A percentile compares a stretch with the other conserved stretches of the same genome.
phyloP scores from a whole-genome alignment of 2,329 filamentous ascomycete genomes.

The Zasmidium cellare region DNA sequence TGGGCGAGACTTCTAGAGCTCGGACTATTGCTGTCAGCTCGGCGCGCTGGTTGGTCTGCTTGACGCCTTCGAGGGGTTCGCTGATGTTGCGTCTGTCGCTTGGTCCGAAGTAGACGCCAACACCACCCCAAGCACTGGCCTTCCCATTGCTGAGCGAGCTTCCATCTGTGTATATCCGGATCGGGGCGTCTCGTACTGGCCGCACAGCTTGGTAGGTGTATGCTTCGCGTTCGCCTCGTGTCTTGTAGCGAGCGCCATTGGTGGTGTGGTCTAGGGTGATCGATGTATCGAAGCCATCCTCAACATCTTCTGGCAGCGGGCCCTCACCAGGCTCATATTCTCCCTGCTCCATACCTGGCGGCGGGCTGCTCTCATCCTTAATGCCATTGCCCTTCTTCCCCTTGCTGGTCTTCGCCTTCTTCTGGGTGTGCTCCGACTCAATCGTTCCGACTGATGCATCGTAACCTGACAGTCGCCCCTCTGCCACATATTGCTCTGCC shows the following conservation, averaged over 20 bases:
- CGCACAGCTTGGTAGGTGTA: slow-evolving; percentile 49
- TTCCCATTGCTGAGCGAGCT: slow-evolving; percentile 61
- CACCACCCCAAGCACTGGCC: slow-evolving; percentile 56
- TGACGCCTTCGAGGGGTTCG: slow-evolving; percentile 69
- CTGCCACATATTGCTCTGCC: slow-evolving; percentile 73
- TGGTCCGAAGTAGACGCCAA: slow-evolving; percentile 66
- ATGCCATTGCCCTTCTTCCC: slow-evolving; percentile 37
- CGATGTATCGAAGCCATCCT: slow-evolving; percentile 63
- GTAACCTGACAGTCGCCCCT: slow-evolving; percentile 13
- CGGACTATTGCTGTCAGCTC: slow-evolving; percentile 86
- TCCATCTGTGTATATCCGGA: slow-evolving; percentile 65
- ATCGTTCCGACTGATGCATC: slow-evolving; percentile 21
- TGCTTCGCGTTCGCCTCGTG: slow-evolving; percentile 46
- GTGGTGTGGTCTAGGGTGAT: slow-evolving; percentile 55
- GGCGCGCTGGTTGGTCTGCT: slow-evolving; percentile 94
- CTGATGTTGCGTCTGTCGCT: slow-evolving; percentile 62
- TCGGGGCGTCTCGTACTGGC: slow-evolving; percentile 44
- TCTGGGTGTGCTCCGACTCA: slow-evolving; percentile 31
- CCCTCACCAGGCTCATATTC: slow-evolving; percentile 55
- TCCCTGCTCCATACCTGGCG: slow-evolving; percentile 23
- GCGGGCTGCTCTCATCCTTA: slow-evolving; percentile 25
- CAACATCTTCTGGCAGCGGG: slow-evolving; percentile 55
- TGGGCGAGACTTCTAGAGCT: slow-evolving; percentile 73
- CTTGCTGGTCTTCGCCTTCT: slow-evolving; percentile 42
- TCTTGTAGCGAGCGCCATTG: slow-evolving; percentile 58